Evolutionary conservation across 208 protist species (phyloP), one percentile per base, ranked within the genome.

Genomic region (Balamuthia mandrillaris): DNA sequence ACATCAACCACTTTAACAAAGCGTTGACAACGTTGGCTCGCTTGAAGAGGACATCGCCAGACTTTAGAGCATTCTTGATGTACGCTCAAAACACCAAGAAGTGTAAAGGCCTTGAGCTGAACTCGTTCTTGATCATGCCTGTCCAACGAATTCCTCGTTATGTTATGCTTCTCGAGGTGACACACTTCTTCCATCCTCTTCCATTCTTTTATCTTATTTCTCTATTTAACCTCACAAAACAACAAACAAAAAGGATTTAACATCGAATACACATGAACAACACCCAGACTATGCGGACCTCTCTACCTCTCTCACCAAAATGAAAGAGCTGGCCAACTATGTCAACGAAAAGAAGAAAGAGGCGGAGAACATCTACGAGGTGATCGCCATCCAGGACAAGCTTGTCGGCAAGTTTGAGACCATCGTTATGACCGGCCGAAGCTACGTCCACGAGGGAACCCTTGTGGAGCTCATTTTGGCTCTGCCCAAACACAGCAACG

Each of bases 361-460:
- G 27, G 89, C 88, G 10, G 89, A 91, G 45, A 91, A 91, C 41
- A 61, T 91, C 5, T 88, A 91, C 42, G 84, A 91, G 66, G 87
- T 91, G 1, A 31, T 91, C 1, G 68, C 27, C 1, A 87, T 91
- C 24, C 89, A 91, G 70, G 60, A 83, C n/a, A 81, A 37, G 0
- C 45, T 91, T 5, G 65, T 74, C 33, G 86, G 88, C 45, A 87
- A 86, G n/a, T 78, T 86, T 31, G 72, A n/a, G n/a, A 70, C 39
- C 16, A 70, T 70, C 35, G 61, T 70, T 14, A 18, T 44, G 2
- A 31, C 61, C 16, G 61, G 61, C 31, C 61, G 61, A 14, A 70
- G n/a, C n/a, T 70, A 70, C 61, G 61, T 70, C 35, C 45, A 16
- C 35, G 61, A 70, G 61, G 61, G 61, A 5, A 21, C 45, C 6